These are phyloP conservation scores for Beauveria pseudobassiana DNA, from an alignment of 2,329 filamentous ascomycete species.

Conservation along the genomic window DNA sequence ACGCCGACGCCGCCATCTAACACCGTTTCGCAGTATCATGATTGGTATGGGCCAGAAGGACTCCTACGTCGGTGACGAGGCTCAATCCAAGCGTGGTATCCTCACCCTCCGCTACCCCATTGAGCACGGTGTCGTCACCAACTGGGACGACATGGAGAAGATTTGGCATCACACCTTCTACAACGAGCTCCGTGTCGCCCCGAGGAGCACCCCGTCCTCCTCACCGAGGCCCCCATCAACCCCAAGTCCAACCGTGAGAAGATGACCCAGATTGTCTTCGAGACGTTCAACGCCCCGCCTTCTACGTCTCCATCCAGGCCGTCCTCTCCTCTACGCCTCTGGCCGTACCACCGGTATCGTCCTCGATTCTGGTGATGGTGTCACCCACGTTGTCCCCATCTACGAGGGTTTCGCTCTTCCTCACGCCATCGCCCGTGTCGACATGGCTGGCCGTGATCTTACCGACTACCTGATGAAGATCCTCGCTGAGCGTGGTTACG, in stretches of 20 bases:
- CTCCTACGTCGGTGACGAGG: slow-evolving; percentile 99
- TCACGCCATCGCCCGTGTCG: slow-evolving; percentile 99
- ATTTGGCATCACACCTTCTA: slow-evolving; percentile 99
- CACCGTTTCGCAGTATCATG: slow-evolving; percentile 73
- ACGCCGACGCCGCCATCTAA: slow-evolving; percentile 4
- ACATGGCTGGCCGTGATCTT: slow-evolving; percentile 99
- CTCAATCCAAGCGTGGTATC: slow-evolving; percentile 99
- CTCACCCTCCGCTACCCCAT: slow-evolving; percentile 98
- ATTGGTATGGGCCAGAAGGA: slow-evolving; percentile 99
- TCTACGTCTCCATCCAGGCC: slow-evolving; percentile 99
- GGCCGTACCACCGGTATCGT: slow-evolving; percentile 99
- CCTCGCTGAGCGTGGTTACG: slow-evolving; percentile 97
- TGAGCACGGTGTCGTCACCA: slow-evolving; percentile 99
- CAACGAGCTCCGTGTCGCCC: slow-evolving; percentile 99
- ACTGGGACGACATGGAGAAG: slow-evolving; percentile 99
- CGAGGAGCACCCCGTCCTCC: slow-evolving; percentile 98
- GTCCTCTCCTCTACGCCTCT: slow-evolving; percentile 99
- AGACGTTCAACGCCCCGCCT: slow-evolving; percentile 99
- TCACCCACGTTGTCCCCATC: slow-evolving; percentile 99
- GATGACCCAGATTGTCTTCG: slow-evolving; percentile 99
- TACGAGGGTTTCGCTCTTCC: slow-evolving; percentile 99
- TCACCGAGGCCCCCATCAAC: slow-evolving; percentile 99
- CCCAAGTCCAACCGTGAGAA: slow-evolving; percentile 99
- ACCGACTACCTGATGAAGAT: slow-evolving; percentile 99
- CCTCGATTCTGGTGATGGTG: slow-evolving; percentile 99